Evolutionary conservation across 306 rosid genomes (phyloP).

Genomic region (Clitoria ternatea): DNA sequence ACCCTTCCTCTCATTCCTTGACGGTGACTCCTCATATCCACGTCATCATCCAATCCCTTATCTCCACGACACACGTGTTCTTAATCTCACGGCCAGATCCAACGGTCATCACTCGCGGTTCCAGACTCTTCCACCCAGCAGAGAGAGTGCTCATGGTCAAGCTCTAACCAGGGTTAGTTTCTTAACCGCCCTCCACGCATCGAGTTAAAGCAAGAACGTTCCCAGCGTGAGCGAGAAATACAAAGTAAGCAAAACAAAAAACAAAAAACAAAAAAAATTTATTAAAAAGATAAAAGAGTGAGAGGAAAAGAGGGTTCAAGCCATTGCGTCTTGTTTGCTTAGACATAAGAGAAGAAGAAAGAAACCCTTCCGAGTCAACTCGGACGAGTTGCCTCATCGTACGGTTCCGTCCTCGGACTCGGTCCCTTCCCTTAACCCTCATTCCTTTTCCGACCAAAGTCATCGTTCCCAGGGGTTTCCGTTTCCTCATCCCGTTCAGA

Average conservation of each 20-base stretch:
- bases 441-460: not conserved
- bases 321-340: not conserved
- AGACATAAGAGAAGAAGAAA: not conserved
- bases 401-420: conserved; percentile 17
- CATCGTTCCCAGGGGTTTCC: not conserved
- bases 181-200: conserved; percentile 34
- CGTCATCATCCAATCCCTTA: conserved; percentile 39
- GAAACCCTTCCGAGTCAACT: conserved; percentile 41
- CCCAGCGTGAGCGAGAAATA: conserved; percentile 4
- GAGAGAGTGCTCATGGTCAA: conserved; percentile 28
- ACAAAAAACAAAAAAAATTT: not conserved
- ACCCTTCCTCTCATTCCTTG: not conserved
- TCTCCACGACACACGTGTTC: not conserved
- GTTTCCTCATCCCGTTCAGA: conserved; percentile 26
- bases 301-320: not conserved
- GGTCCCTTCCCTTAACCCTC: not conserved
- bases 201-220: conserved; percentile 50
- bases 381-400: conserved; percentile 34
- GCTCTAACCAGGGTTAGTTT: conserved; percentile 37
- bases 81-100: conserved; percentile 33
- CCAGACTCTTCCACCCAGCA: conserved; percentile 60
- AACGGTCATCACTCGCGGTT: conserved; percentile 40
- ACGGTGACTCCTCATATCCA: conserved; percentile 45
- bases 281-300: no score
- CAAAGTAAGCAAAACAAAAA: not conserved